These are phyloP conservation scores for Monilinia polystroma DNA, from an alignment of 2,329 filamentous ascomycete genomes.

Conservation along the genomic window DNA sequence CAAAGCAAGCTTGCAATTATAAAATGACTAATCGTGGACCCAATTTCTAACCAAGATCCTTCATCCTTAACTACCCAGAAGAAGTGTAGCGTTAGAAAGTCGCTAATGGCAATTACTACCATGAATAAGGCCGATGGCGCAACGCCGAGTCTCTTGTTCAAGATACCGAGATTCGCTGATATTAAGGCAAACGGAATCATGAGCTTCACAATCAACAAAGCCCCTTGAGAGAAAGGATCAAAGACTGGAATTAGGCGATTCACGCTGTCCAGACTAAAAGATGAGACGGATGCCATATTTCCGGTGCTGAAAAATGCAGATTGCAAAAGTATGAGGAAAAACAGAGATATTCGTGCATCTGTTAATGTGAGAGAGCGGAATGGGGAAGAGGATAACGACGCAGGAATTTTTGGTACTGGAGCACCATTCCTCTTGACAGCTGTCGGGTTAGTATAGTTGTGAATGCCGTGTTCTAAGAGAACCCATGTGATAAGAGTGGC, in stretches of 20 bases:
- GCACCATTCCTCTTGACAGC: conserved; percentile 28
- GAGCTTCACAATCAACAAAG: conserved; percentile 82
- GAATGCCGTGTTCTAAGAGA: conserved; percentile 79
- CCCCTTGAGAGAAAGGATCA: conserved; percentile 87
- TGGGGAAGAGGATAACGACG: conserved; percentile 34
- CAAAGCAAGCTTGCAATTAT: conserved; percentile 86
- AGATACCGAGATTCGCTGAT: conserved; percentile 88
- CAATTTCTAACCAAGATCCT: conserved; percentile 96
- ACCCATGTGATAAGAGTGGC: conserved; percentile 84
- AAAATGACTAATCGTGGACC: conserved; percentile 94
- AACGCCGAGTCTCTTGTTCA: conserved; percentile 81
- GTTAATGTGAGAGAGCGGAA: conserved; percentile 69
- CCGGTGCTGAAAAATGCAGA: conserved; percentile 96
- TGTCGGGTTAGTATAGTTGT: conserved; percentile 44
- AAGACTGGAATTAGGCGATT: conserved; percentile 85
- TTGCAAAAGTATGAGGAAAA: conserved; percentile 93
- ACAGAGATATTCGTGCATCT: conserved; percentile 86
- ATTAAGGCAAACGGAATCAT: conserved; percentile 92
- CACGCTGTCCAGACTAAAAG: conserved; percentile 91
- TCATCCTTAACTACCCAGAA: conserved; percentile 98
- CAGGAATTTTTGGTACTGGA: conserved; percentile 27
- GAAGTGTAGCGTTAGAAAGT: conserved; percentile 91
- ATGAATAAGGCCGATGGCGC: conserved; percentile 90
- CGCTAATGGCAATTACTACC: conserved; percentile 86
- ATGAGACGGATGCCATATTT: conserved; percentile 90